Conservation (phyloP, 495 filamentous ascomycete species). For the Penicillium crystallinum region DNA sequence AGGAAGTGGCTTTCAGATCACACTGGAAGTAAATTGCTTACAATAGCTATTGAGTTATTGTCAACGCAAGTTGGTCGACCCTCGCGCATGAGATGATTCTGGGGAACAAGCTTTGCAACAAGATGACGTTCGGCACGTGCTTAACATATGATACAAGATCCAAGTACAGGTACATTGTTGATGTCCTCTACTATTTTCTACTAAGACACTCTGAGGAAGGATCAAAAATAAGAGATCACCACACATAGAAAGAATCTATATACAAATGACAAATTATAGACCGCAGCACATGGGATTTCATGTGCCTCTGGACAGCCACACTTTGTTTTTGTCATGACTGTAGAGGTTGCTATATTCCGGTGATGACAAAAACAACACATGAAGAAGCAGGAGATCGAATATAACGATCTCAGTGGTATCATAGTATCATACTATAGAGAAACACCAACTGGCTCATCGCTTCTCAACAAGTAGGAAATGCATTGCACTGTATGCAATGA, state of each 20-base stretch:
- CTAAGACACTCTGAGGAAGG: no score
- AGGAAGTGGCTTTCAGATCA: background rate
- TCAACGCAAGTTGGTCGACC: background rate
- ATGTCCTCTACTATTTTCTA: background rate
- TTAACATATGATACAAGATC: background rate
- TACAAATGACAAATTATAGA: background rate
- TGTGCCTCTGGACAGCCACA: no score
- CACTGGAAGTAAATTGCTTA: background rate
- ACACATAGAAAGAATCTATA: background rate
- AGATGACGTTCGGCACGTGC: slow-evolving; percentile 32
- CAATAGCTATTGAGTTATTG: background rate
- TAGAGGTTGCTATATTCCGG: no score
- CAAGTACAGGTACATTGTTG: background rate
- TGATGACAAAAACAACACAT: background rate
- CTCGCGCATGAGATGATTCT: background rate
- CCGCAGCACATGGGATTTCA: background rate
- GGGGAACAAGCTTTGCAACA: background rate
- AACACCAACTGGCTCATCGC: slow-evolving; percentile 45
- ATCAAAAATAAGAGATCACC: no score
- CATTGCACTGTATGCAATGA: slow-evolving; percentile 89
- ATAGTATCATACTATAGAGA: background rate
- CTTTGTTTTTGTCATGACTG: no score
- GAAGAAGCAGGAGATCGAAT: background rate
- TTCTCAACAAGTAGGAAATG: slow-evolving; percentile 91
- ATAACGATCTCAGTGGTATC: slow-evolving; percentile 1